Evolutionary conservation across 768 basidiomycete species (phyloP), one percentile per base, ranked within the genome.

Genomic region (Mycena vulgaris): DNA sequence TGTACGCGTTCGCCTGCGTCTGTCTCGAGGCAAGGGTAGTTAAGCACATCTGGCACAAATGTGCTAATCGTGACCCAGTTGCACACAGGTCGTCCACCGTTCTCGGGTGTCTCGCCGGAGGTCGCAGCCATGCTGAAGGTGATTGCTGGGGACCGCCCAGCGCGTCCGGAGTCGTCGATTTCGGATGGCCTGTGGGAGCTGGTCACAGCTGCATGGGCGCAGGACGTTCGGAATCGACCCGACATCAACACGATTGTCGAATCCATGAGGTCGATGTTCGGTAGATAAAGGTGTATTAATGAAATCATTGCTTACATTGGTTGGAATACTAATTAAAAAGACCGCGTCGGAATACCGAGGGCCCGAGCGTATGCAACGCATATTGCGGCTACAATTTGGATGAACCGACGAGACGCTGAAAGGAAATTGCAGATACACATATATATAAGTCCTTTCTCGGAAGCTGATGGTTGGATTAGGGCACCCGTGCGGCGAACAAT

Each of bases 111-210:
- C 27, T 58, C 28, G 27, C 49, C 49, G 33, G 62, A 63, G 5
- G 9, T 42, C 16, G 49, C 27, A 4, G 62, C 49, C 19, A 51
- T 63, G 49, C 35, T 63, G 27, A 53, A 52, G 27, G 62, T 63
- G 13, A 14, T 63, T 17, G 35, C 31, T 19, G 63, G 55, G 8
- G 55, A 57, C 8, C 53, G 63, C 47, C 63, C 63, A 25, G 3
- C 42, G 11, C 53, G 63, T 11, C 63, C 63, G 3, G 42, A 23
- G 7, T 8, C 31, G 42, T 21, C 21, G 4, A 45, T 45, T 19
- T 45, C 42, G 42, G 42, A 45, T 45, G 42, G 42, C n/a, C n/a
- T 45, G 42, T 45, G 42, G 42, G 21, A 6, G 3, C 42, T 45
- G 5, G 42, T 45, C n/a, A 10, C 21, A 21, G 10, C 42, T 45